Base-by-base conservation (phyloP, 495 filamentous ascomycete species). In the Aspergillus diversus region DNA sequence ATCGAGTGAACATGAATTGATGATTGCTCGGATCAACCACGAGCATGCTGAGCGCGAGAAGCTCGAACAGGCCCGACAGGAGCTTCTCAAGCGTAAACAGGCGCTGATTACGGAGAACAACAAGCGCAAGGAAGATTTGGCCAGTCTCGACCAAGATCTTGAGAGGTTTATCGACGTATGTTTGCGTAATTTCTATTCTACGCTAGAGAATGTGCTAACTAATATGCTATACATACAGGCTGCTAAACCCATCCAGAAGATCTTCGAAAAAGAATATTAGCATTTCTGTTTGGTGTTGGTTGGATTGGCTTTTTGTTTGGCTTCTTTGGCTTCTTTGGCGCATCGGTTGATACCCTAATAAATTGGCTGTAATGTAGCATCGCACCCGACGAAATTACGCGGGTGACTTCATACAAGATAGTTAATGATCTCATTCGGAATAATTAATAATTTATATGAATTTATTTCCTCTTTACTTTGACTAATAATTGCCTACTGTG, bases 71-170 rank as follows among this genome's bases (percentile, higher is more conserved):
- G 88, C 90, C 61, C 85, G 96, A 43, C 92, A 92, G 74, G 90
- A 89, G 65, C 81, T 97, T 32, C 76, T 97, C 57, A 94, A 92
- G 80, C 87, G 89, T 71, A 99, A 99, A 71, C 92, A 96, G 73
- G 89, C 87, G 54, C 80, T 99, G 59, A 96, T 96, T 59, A 89
- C 91, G 6, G 93, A 97, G 69, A 97, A 97, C 69, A 96, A 97
- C 80, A 96, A 92, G 77, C 83, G 93, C 55, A 94, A 95, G 73
- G 93, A 97, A 58, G 92, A 99, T 71, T 78, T 99, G 32, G 91
- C 88, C 37, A 96, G 87, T 65, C 79, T 97, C 39, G 93, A 97
- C 68, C 87, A 90, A 75, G 90, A 96, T 71, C 78, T 97, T 65
- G 93, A 97, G 77, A 91, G 91, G 69, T 97, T 96, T 69, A 91